These are phyloP conservation scores for Excoecaria cochinchinensis DNA, from an alignment of 345 rosid genomes.

Conservation along the genomic window DNA sequence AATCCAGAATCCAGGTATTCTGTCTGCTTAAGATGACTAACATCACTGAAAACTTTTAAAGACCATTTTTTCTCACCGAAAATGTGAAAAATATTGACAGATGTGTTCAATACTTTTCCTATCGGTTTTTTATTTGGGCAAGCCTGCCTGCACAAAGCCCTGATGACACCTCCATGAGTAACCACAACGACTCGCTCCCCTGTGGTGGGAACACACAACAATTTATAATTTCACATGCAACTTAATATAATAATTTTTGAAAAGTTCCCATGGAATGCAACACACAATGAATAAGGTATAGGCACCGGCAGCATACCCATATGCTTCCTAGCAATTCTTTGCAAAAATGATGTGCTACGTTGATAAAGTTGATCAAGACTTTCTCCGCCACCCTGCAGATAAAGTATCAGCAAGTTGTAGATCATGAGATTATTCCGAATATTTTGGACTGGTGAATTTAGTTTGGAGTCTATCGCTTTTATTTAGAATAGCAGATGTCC, in stretches of 20 bases:
- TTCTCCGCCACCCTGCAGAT: slow-evolving; percentile 81
- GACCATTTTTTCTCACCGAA: slow-evolving; percentile 51
- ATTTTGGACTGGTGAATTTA: neutral
- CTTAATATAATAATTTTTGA: neutral
- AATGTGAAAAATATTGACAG: slow-evolving; percentile 59
- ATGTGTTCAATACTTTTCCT: slow-evolving; percentile 63
- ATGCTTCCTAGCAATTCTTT: slow-evolving; percentile 65
- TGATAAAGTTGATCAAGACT: slow-evolving; percentile 65
- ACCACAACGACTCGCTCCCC: slow-evolving; percentile 69
- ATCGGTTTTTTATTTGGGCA: slow-evolving; percentile 44
- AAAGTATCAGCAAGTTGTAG: neutral
- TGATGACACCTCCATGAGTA: slow-evolving; percentile 72
- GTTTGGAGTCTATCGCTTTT: neutral
- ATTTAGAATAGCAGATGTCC: neutral
- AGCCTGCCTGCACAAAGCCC: slow-evolving; percentile 62
- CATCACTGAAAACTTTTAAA: slow-evolving; percentile 57
- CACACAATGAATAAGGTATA: neutral
- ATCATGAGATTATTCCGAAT: neutral
- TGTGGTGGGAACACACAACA: slow-evolving; percentile 24
- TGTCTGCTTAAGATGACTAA: slow-evolving; percentile 51
- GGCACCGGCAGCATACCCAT: slow-evolving; percentile 40
- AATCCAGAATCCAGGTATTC: slow-evolving; percentile 55
- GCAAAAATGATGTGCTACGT: slow-evolving; percentile 64
- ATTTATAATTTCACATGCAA: slow-evolving; percentile 3
- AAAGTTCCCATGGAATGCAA: neutral